These are phyloP conservation scores for Cryptococcus sp. DNA, from an alignment of 1,284 basidiomycete species.

Conservation along the genomic window DNA sequence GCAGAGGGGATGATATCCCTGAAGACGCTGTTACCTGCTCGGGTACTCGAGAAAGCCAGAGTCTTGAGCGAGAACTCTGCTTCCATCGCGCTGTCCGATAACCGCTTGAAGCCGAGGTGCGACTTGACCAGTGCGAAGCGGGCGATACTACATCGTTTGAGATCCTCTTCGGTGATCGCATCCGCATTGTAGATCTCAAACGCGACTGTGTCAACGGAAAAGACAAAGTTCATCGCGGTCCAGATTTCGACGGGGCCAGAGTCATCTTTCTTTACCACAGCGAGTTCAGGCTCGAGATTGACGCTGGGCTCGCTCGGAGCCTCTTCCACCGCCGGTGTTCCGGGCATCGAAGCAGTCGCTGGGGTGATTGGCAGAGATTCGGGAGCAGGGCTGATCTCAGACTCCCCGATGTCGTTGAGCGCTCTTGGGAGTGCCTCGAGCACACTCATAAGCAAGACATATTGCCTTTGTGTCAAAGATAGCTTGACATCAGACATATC, in stretches of 20 bases:
- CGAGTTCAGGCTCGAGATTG: conserved; percentile 59
- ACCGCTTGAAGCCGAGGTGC: conserved; percentile 76
- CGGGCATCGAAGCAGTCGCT: conserved; percentile 16
- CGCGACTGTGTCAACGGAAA: conserved; percentile 74
- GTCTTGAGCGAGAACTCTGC: conserved; percentile 85
- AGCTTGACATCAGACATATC: conserved; percentile 89
- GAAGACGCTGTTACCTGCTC: conserved; percentile 79
- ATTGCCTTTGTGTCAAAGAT: conserved; percentile 88
- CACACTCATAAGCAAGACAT: conserved; percentile 72
- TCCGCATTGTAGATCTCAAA: conserved; percentile 85
- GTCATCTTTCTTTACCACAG: conserved; percentile 31
- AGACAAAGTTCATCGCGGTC: conserved; percentile 74
- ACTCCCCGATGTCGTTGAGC: conserved; percentile 53
- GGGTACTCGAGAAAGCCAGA: conserved; percentile 87
- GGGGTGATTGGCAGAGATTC: conserved; percentile 30
- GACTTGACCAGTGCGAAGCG: conserved; percentile 82
- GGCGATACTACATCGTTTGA: conserved; percentile 80
- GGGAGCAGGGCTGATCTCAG: conserved; percentile 29
- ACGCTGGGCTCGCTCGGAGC: conserved; percentile 32
- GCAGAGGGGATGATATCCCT: conserved; percentile 94
- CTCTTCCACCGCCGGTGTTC: conserved; percentile 23
- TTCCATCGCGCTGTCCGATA: conserved; percentile 81
- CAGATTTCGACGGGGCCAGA: conserved; percentile 50
- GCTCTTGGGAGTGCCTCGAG: conserved; percentile 75
- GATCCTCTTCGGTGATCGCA: conserved; percentile 63